Evolutionary conservation across 352 stramenopile genomes (phyloP).

Genomic region (Pythium grandisporangium): DNA sequence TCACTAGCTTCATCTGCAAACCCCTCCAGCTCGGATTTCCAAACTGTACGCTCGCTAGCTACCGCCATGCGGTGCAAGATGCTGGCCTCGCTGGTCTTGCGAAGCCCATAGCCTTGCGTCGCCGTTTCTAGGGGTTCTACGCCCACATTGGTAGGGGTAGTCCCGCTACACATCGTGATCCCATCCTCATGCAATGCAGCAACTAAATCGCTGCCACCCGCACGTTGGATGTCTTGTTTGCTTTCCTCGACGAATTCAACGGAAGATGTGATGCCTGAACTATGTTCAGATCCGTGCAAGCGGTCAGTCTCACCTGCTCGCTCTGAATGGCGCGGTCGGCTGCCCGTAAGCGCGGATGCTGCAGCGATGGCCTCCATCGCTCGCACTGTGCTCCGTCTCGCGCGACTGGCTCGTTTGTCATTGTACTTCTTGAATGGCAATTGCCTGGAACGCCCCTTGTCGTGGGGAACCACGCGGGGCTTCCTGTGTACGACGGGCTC

Average conservation of each 20-base stretch:
- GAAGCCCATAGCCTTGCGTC: slow-evolving; percentile 3
- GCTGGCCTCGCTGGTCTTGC: slow-evolving; percentile 46
- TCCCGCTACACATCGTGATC: no score
- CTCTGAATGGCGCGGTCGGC: no score
- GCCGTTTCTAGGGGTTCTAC: not conserved
- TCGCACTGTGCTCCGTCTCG: slow-evolving; percentile 28
- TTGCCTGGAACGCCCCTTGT: no score
- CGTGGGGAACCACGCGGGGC: slow-evolving; percentile 19
- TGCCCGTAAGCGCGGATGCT: not conserved
- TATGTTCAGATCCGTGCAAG: no score
- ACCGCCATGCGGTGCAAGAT: slow-evolving; percentile 46
- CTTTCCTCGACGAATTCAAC: slow-evolving; percentile 2
- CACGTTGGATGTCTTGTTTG: no score
- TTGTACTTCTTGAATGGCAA: slow-evolving; percentile 26
- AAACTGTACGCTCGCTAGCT: slow-evolving; percentile 33
- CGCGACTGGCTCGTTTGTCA: slow-evolving; percentile 42
- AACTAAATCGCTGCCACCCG: no score
- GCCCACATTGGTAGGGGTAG: no score
- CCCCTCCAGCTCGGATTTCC: slow-evolving; percentile 34
- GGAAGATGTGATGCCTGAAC: no score
- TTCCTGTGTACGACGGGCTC: slow-evolving; percentile 30
- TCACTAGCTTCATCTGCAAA: slow-evolving; percentile 28
- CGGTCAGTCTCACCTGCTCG: no score
- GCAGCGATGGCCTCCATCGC: slow-evolving; percentile 34
- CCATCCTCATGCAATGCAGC: no score